Conservation (phyloP, 1,284 basidiomycete genomes). For the Agroathelia rolfsii region DNA sequence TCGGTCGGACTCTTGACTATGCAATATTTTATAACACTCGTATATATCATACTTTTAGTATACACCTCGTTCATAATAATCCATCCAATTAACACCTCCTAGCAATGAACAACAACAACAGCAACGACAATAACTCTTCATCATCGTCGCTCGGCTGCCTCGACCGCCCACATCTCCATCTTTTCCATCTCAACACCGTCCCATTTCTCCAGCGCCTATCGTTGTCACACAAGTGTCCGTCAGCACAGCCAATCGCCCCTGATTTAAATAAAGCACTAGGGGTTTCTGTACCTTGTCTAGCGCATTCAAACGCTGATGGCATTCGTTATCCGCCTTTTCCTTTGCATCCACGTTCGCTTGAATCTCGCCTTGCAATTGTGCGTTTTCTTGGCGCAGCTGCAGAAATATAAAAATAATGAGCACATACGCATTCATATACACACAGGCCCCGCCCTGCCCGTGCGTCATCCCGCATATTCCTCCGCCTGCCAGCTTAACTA, state of each 20-base stretch:
- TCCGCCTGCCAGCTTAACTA: too few species aligned
- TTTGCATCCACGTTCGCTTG: conserved; percentile 37
- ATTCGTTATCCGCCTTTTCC: conserved; percentile 36
- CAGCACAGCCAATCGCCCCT: conserved; percentile 3
- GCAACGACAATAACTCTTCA: too few species aligned
- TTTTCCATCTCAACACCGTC: conserved; percentile 47
- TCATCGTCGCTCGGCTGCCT: conserved; percentile 50
- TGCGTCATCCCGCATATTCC: too few species aligned
- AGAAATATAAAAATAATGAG: background rate
- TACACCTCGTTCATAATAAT: too few species aligned
- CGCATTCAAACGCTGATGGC: conserved; percentile 37
- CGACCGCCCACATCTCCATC: conserved; percentile 52
- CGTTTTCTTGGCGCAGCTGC: conserved; percentile 50
- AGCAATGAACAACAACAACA: too few species aligned
- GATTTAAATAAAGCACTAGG: background rate
- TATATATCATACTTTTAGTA: too few species aligned
- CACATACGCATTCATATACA: too few species aligned
- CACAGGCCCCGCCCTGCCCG: too few species aligned
- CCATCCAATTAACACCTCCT: too few species aligned
- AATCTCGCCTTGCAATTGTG: conserved; percentile 34
- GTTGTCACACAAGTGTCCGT: background rate
- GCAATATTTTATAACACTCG: too few species aligned
- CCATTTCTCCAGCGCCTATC: conserved; percentile 45
- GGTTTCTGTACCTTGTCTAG: conserved; percentile 45
- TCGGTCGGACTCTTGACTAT: too few species aligned